phyloP scores from a whole-genome alignment of 2,329 filamentous ascomycete genomes.

The Conoideocrella luteorostrata region DNA sequence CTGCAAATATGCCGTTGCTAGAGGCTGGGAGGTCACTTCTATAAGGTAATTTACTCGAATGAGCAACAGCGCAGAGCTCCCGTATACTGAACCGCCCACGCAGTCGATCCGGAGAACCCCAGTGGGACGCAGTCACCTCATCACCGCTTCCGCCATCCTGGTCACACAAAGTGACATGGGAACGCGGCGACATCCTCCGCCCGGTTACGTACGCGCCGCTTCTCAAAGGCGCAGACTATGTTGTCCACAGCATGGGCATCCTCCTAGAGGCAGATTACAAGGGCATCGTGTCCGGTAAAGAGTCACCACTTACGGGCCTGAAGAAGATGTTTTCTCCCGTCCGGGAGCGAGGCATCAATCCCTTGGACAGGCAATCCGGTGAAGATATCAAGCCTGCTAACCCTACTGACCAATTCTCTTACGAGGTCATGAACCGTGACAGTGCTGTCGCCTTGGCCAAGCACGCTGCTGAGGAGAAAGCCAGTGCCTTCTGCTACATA shows the following conservation, averaged over 20 bases:
- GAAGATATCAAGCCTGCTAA: constrained; percentile 59
- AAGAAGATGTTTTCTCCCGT: constrained; percentile 68
- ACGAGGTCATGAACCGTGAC: constrained; percentile 96
- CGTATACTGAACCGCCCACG: too few relatives aligned
- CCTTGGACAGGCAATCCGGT: constrained; percentile 54
- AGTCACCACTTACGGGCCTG: constrained; percentile 74
- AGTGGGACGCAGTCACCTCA: constrained; percentile 74
- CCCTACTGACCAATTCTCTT: constrained; percentile 73
- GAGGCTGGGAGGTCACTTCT: constrained; percentile 88
- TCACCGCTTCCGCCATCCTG: constrained; percentile 66
- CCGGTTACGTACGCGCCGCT: constrained; percentile 73
- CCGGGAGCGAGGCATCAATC: constrained; percentile 61
- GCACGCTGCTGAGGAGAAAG: constrained; percentile 60
- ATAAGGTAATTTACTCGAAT: constrained; percentile 57
- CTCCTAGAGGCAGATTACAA: constrained; percentile 98
- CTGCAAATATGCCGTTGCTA: constrained; percentile 78
- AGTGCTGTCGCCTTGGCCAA: constrained; percentile 75
- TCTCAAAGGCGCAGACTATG: constrained; percentile 70
- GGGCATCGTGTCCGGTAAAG: constrained; percentile 74
- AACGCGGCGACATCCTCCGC: constrained; percentile 78
- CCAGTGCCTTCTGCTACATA: constrained; percentile 74
- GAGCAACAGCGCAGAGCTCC: background rate
- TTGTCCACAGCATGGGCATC: constrained; percentile 94
- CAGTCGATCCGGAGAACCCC: constrained; percentile 84
- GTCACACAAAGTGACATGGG: constrained; percentile 80